Evolutionary conservation across 306 rosid species (phyloP).

Genomic region (Vachellia collinsii): DNA sequence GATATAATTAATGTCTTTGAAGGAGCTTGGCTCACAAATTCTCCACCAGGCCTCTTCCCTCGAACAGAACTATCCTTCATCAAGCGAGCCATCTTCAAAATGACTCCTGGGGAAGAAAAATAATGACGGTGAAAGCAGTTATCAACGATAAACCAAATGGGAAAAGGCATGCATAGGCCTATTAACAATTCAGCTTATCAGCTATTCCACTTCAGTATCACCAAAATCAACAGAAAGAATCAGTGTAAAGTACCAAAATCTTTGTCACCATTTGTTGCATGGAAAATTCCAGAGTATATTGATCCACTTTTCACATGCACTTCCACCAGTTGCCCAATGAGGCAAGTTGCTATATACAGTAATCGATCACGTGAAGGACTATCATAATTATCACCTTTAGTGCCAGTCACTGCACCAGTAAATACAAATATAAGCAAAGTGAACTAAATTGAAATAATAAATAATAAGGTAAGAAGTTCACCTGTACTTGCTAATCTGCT

Average conservation of each 20-base stretch:
- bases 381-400: constrained; percentile 57
- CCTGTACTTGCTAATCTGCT: constrained; percentile 61
- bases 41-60: constrained; percentile 70
- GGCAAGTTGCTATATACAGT: constrained; percentile 64
- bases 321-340: constrained; percentile 84
- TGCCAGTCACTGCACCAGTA: constrained; percentile 56
- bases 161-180: constrained; percentile 20
- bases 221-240: constrained; percentile 26
- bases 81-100: constrained; percentile 90
- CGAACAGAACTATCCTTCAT: constrained; percentile 63
- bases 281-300: constrained; percentile 84
- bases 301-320: constrained; percentile 89
- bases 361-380: constrained; percentile 77
- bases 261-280: constrained; percentile 70
- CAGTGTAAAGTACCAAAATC: constrained; percentile 71
- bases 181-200: constrained; percentile 8
- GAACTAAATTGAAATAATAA: constrained; percentile 28
- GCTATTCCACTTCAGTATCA: constrained; percentile 28
- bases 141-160: neutral
- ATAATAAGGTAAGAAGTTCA: constrained; percentile 36
- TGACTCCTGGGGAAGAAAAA: constrained; percentile 58
- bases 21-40: constrained; percentile 71
- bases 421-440: constrained; percentile 32
- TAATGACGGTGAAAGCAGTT: constrained; percentile 18
- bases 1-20: constrained; percentile 65